These are phyloP conservation scores for Lactarius hengduanensis DNA, from an alignment of 768 basidiomycete genomes.

Conservation along the genomic window DNA sequence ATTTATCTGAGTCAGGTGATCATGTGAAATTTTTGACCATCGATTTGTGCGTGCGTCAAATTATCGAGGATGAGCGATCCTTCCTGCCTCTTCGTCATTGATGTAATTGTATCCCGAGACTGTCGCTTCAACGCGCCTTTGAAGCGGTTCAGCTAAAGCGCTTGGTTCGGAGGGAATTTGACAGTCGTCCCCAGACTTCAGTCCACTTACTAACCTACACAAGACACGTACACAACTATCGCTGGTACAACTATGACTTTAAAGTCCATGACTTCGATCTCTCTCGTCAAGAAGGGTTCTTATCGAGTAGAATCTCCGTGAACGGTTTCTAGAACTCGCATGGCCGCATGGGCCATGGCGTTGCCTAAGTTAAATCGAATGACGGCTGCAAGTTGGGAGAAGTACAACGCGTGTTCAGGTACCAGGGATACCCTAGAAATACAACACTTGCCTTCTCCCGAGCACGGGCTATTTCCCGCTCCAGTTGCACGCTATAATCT, in stretches of 20 bases:
- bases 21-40: neutral
- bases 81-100: too few relatives aligned
- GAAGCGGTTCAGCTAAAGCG: neutral
- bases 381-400: neutral
- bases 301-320: neutral
- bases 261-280: neutral
- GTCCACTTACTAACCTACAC: neutral
- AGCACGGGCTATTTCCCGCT: neutral
- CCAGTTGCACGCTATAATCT: neutral
- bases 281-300: neutral
- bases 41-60: too few relatives aligned
- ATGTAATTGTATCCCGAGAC: too few relatives aligned
- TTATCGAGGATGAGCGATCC: neutral
- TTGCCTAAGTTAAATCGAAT: neutral
- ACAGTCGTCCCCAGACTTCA: too few relatives aligned
- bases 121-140: neutral
- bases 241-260: neutral
- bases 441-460: neutral
- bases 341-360: neutral
- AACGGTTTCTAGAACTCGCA: neutral
- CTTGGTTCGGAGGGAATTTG: neutral
- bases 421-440: neutral
- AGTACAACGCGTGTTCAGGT: neutral
- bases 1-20: neutral
- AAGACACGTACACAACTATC: neutral